These are phyloP conservation scores for Penicillium goetzii DNA, from an alignment of 495 filamentous ascomycete genomes.

Conservation along the genomic window DNA sequence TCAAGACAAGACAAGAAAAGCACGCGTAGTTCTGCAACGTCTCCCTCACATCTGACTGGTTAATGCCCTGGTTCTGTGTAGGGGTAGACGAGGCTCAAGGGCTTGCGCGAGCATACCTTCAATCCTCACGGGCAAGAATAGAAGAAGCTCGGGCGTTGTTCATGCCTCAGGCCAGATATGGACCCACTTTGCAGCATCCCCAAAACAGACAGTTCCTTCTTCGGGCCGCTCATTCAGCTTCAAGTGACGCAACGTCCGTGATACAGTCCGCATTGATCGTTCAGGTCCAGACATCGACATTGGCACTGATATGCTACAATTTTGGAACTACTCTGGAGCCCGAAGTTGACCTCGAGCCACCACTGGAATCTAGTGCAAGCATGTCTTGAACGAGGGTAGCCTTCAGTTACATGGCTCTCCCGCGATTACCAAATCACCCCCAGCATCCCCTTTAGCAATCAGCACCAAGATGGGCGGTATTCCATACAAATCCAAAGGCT, in stretches of 20 bases:
- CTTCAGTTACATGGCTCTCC: not conserved
- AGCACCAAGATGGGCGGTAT: constrained; percentile 27
- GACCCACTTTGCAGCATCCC: not conserved
- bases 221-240: not conserved
- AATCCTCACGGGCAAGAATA: constrained; percentile 2
- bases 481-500: constrained; percentile 31
- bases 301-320: not conserved
- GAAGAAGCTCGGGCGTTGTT: constrained; percentile 10
- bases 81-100: not conserved
- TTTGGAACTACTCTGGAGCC: too few relatives aligned
- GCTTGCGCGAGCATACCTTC: not conserved
- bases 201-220: not conserved
- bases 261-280: not conserved
- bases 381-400: not conserved
- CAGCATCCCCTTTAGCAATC: not conserved
- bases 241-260: not conserved
- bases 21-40: not conserved
- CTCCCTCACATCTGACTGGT: constrained; percentile 19
- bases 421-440: not conserved
- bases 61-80: not conserved
- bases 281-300: not conserved
- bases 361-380: not conserved
- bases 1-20: not conserved
- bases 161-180: not conserved
- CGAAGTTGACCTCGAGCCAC: not conserved